A percentile compares a stretch with the other conserved stretches of the same genome.
Evolutionary conservation across 345 rosid species (phyloP).

Genomic region (Aquilaria yunnanensis): DNA sequence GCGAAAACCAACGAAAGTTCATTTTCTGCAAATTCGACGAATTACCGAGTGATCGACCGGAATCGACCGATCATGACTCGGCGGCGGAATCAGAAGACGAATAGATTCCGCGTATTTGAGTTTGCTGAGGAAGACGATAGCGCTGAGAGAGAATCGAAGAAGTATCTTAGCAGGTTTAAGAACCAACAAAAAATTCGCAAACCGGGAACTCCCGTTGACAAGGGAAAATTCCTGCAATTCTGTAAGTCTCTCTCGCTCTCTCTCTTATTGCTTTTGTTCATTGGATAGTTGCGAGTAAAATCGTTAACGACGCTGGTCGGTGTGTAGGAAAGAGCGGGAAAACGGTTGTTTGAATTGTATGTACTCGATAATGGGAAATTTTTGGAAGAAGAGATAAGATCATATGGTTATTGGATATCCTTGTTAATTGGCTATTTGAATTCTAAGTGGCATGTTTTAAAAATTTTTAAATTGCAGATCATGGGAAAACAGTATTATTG

Average conservation of each 20-base stretch:
- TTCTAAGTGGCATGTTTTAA: too few species aligned
- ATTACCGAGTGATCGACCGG: background rate
- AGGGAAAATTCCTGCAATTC: conserved; percentile 32
- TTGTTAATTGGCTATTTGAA: too few species aligned
- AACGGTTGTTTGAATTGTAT: background rate
- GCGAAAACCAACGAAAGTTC: too few species aligned
- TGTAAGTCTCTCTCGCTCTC: conserved; percentile 27
- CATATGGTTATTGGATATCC: too few species aligned
- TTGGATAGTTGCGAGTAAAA: background rate
- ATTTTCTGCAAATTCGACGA: too few species aligned
- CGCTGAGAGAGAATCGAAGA: conserved; percentile 23
- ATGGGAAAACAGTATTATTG: too few species aligned
- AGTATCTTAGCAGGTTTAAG: conserved; percentile 20
- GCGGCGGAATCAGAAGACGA: conserved; percentile 10
- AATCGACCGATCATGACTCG: conserved; percentile 26
- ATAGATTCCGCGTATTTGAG: conserved; percentile 29
- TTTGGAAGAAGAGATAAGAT: background rate
- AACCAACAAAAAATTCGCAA: conserved; percentile 7
- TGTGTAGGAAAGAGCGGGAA: conserved; percentile 9
- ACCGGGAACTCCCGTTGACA: conserved; percentile 13
- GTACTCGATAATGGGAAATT: background rate
- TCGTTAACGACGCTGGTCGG: conserved; percentile 6
- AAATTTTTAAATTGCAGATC: too few species aligned
- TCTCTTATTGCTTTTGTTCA: background rate
- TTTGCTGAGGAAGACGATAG: conserved; percentile 37